These are phyloP conservation scores for Ambrosiella cleistominuta DNA, from an alignment of 2,329 filamentous ascomycete genomes.

Conservation along the genomic window DNA sequence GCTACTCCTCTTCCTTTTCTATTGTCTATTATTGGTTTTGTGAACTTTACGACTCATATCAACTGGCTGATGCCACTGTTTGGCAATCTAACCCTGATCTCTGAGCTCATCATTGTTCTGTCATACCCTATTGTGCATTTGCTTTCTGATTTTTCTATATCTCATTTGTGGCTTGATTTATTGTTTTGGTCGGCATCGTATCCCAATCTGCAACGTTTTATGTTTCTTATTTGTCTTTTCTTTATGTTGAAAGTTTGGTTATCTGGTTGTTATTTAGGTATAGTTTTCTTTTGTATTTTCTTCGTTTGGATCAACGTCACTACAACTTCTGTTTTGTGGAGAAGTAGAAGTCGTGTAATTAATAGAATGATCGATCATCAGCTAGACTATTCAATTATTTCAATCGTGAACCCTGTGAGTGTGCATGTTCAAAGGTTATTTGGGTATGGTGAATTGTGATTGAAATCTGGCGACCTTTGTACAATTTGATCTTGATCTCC, in stretches of 20 bases:
- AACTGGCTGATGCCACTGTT: too few species aligned
- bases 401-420: too few species aligned
- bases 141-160: neutral
- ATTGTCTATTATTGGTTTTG: too few species aligned
- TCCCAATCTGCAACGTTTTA: neutral
- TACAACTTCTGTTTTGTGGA: neutral
- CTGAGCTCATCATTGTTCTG: too few species aligned
- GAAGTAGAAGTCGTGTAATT: neutral
- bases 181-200: neutral
- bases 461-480: too few species aligned
- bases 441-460: too few species aligned
- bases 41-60: too few species aligned
- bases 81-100: too few species aligned
- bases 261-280: neutral
- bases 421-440: too few species aligned
- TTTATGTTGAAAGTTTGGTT: neutral
- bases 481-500: too few species aligned
- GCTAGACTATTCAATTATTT: too few species aligned
- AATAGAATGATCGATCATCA: neutral
- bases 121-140: neutral
- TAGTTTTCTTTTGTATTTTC: neutral
- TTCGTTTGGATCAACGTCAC: neutral
- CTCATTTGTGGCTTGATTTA: neutral
- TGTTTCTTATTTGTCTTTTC: neutral
- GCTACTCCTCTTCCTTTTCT: too few species aligned